phyloP scores from a whole-genome alignment of 2,329 filamentous ascomycete species.

The Blastomyces silverae region DNA sequence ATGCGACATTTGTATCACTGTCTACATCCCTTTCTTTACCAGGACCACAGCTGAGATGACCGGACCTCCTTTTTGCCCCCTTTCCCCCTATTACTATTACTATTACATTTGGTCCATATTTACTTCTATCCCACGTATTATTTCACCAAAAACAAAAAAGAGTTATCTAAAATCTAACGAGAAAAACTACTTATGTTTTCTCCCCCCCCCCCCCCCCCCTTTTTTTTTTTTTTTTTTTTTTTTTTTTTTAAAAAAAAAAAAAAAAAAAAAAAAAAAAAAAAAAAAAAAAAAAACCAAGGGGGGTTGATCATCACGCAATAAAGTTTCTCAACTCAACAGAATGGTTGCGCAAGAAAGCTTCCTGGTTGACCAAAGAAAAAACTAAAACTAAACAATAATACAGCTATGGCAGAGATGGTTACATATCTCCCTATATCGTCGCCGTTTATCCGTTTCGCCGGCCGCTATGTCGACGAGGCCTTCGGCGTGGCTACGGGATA shows the following conservation, averaged over 20 bases:
- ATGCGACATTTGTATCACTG: conserved; percentile 12
- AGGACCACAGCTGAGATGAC: not conserved
- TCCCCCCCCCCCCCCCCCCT: too few species aligned
- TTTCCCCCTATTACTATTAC: not conserved
- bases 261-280: too few species aligned
- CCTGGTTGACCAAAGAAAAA: not conserved
- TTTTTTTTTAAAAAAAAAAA: too few species aligned
- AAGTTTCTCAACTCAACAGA: too few species aligned
- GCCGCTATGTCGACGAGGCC: conserved; percentile 45
- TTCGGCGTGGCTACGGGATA: conserved; percentile 44
- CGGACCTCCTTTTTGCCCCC: not conserved
- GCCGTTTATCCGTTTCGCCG: conserved; percentile 43
- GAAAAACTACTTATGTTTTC: too few species aligned
- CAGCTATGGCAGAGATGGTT: conserved; percentile 46
- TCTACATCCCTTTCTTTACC: not conserved
- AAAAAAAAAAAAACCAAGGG: too few species aligned
- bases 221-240: too few species aligned
- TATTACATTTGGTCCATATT: not conserved
- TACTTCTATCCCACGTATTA: not conserved
- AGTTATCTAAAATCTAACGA: conserved; percentile 24
- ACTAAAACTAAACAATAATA: not conserved
- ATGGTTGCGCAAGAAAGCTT: too few species aligned
- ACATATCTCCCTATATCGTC: conserved; percentile 45
- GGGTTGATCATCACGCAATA: too few species aligned
- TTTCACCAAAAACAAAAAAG: not conserved